phyloP scores from a whole-genome alignment of 2,329 filamentous ascomycete species.

The Neocucurbitaria cava region DNA sequence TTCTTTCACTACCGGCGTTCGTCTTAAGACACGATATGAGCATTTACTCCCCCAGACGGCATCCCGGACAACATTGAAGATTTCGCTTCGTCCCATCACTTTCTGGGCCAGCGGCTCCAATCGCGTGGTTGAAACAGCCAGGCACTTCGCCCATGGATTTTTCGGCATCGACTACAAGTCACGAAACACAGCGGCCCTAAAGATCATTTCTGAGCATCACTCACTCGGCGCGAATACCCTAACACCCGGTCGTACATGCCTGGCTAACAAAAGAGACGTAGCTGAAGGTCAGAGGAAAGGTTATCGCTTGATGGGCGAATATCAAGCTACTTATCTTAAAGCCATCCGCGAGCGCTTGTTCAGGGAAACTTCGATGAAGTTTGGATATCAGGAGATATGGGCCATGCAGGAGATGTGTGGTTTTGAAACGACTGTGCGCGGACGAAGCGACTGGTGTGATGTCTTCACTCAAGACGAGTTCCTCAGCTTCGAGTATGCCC shows the following conservation, averaged over 20 bases:
- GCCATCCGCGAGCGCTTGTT: constrained; percentile 55
- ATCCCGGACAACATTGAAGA: constrained; percentile 14
- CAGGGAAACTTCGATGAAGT: constrained; percentile 51
- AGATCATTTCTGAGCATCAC: constrained; percentile 61
- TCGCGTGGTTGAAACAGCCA: constrained; percentile 64
- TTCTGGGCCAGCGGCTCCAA: constrained; percentile 64
- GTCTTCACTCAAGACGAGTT: constrained; percentile 63
- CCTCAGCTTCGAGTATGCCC: constrained; percentile 64
- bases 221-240: constrained; percentile 62
- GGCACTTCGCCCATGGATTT: constrained; percentile 62
- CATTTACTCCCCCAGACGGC: constrained; percentile 49
- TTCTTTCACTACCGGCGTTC: constrained; percentile 62
- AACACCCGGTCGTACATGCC: constrained; percentile 60
- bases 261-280: constrained; percentile 47
- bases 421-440: constrained; percentile 63
- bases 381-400: constrained; percentile 59
- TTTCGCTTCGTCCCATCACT: constrained; percentile 14
- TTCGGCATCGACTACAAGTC: constrained; percentile 60
- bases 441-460: constrained; percentile 63
- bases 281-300: constrained; percentile 60
- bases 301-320: constrained; percentile 55
- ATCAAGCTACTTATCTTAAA: constrained; percentile 57
- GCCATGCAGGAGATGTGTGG: constrained; percentile 69
- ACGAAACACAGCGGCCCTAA: constrained; percentile 45
- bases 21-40: constrained; percentile 61